Evolutionary conservation across 1,284 basidiomycete species (phyloP).

Genomic region (Ceratobasidium sp.): DNA sequence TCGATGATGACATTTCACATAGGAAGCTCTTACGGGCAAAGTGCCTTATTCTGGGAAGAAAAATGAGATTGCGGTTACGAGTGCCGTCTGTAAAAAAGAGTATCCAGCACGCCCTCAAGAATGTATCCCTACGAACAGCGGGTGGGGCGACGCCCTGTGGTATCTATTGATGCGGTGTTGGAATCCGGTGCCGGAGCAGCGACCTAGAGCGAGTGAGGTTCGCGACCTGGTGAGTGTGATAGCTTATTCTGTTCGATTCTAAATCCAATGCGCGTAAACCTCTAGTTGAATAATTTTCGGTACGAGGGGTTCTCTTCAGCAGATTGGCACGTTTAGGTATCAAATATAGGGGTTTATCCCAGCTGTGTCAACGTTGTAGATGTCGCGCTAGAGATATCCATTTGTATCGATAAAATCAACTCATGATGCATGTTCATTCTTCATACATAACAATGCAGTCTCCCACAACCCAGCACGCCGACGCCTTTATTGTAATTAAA

Average conservation of each 20-base stretch:
- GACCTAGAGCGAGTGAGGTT: conserved; percentile 10
- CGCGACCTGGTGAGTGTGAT: neutral
- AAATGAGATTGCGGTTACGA: neutral
- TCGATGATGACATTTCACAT: neutral
- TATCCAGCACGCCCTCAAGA: neutral
- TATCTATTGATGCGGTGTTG: conserved; percentile 1
- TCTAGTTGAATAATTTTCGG: neutral
- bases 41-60: neutral
- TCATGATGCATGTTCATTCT: too few relatives aligned
- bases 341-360: too few relatives aligned
- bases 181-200: neutral
- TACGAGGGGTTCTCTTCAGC: neutral
- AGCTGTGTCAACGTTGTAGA: too few relatives aligned
- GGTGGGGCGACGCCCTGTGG: neutral
- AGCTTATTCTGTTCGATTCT: neutral
- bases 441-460: too few relatives aligned
- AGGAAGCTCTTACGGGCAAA: conserved; percentile 7
- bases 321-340: too few relatives aligned
- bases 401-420: too few relatives aligned
- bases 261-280: neutral
- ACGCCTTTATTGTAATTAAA: too few relatives aligned
- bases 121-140: neutral
- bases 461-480: too few relatives aligned
- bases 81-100: neutral
- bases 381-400: too few relatives aligned